These are phyloP conservation scores for Kwoniella heveanensis DNA, from an alignment of 768 basidiomycete genomes.

Conservation along the genomic window DNA sequence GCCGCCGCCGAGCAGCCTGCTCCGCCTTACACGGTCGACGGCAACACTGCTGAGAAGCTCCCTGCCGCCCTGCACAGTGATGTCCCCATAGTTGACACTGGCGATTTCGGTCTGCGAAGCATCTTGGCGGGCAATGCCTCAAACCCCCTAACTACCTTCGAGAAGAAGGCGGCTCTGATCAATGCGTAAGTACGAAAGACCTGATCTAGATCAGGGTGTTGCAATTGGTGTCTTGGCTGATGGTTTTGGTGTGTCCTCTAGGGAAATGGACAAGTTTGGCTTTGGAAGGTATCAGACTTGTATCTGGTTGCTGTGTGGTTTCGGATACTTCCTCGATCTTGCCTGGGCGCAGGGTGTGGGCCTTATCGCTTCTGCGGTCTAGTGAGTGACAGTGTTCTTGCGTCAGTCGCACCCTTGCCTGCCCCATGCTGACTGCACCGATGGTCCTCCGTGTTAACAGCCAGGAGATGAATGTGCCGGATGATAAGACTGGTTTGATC, in stretches of 20 bases:
- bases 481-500: constrained; percentile 35
- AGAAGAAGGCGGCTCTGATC: constrained; percentile 55
- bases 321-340: constrained; percentile 57
- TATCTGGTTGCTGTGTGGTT: constrained; percentile 57
- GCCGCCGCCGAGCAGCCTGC: background rate
- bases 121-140: constrained; percentile 40
- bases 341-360: constrained; percentile 56
- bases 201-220: background rate
- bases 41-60: constrained; percentile 8
- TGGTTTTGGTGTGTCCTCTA: constrained; percentile 3
- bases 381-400: constrained; percentile 40
- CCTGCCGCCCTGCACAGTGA: constrained; percentile 7
- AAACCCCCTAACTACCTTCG: constrained; percentile 43
- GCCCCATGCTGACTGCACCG: background rate
- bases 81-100: constrained; percentile 11
- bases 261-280: constrained; percentile 50
- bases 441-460: constrained; percentile 9
- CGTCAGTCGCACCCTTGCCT: no score
- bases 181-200: constrained; percentile 43
- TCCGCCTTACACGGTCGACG: background rate
- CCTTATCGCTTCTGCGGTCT: constrained; percentile 44
- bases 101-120: constrained; percentile 8
- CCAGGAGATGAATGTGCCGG: constrained; percentile 45
- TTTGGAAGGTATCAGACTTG: constrained; percentile 54
- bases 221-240: background rate